phyloP scores from a whole-genome alignment of 2,329 filamentous ascomycete species.

The Lecanoromycetidae sp. region DNA sequence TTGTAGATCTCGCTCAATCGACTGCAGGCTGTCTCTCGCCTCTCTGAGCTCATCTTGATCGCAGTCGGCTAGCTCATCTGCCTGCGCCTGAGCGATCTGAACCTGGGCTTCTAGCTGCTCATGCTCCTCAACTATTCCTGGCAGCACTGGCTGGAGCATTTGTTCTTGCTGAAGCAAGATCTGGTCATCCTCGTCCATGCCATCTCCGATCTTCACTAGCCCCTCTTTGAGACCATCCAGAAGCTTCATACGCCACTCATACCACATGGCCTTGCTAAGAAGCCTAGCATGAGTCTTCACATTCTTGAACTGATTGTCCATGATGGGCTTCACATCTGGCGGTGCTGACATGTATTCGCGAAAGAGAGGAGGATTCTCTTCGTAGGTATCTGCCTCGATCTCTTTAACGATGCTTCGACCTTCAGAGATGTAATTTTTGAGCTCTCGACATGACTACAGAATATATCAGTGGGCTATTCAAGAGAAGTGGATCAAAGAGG shows the following conservation, averaged over 20 bases:
- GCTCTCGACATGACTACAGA: conserved; percentile 76
- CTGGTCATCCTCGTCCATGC: conserved; percentile 62
- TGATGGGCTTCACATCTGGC: conserved; percentile 67
- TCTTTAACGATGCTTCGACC: conserved; percentile 80
- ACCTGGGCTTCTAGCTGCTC: conserved; percentile 52
- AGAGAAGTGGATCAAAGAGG: not conserved
- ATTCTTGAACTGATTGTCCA: conserved; percentile 97
- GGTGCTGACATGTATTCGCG: conserved; percentile 79
- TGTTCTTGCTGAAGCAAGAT: conserved; percentile 55
- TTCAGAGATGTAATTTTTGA: conserved; percentile 94
- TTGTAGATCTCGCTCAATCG: conserved; percentile 55
- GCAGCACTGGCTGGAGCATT: conserved; percentile 55
- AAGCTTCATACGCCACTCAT: conserved; percentile 89
- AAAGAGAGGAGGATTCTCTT: conserved; percentile 85
- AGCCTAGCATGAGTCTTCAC: conserved; percentile 86
- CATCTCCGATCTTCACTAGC: conserved; percentile 60
- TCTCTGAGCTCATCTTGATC: conserved; percentile 67
- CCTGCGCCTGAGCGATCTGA: conserved; percentile 56
- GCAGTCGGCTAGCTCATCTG: conserved; percentile 62
- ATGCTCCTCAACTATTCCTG: conserved; percentile 49
- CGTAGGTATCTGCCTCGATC: conserved; percentile 77
- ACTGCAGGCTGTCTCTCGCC: conserved; percentile 56
- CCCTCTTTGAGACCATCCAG: conserved; percentile 71
- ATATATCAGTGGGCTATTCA: no score
- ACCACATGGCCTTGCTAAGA: conserved; percentile 93